Evolutionary conservation across 352 stramenopile species (phyloP), one percentile per base, ranked within the genome.

Genomic region (Pythium grandisporangium): DNA sequence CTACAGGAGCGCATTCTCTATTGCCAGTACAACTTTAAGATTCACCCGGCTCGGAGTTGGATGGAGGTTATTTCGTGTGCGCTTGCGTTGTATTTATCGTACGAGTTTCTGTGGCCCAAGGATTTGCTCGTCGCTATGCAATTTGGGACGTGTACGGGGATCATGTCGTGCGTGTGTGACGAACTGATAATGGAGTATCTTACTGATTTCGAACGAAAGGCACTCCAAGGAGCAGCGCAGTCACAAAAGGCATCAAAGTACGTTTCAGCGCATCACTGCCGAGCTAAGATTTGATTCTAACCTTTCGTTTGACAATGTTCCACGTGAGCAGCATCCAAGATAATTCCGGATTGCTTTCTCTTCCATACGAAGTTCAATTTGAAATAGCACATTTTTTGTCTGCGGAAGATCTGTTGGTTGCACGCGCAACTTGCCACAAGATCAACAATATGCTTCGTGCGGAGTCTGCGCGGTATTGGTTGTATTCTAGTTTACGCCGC

Each of bases 281-380:
- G 24, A 20, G 7, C 13, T 42, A 21, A 27, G 6, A n/a, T 36
- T 17, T 36, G 26, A 22, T 16, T 5, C 23, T 39, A 2, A 35
- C 5, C 14, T 3, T 43, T 43, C 20, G 34, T 30, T 37, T 47
- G 17, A 35, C 8, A 27, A n/a, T 40, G 10, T 40, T 36, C 42
- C 4, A 16, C 12, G 23, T 24, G 30, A 19, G 38, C 46, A 92
- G 78, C 45, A 62, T 62, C 7, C 78, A 92, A 51, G 70, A 51
- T 1, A 57, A 84, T 32, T 76, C 70, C 16, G 47, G 53, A 3
- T 75, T 93, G 29, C 51, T 93, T 17, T 69, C 61, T 22, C 55
- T 93, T 14, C 80, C 80, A 5, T 91, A 87, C 41, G 80, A 93
- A 53, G 54, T 91, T 19, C 65, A 86, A 39, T 88, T 91, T 53